Base-by-base conservation (phyloP, 345 rosid species). In the Eucalyptus dawsonii region DNA sequence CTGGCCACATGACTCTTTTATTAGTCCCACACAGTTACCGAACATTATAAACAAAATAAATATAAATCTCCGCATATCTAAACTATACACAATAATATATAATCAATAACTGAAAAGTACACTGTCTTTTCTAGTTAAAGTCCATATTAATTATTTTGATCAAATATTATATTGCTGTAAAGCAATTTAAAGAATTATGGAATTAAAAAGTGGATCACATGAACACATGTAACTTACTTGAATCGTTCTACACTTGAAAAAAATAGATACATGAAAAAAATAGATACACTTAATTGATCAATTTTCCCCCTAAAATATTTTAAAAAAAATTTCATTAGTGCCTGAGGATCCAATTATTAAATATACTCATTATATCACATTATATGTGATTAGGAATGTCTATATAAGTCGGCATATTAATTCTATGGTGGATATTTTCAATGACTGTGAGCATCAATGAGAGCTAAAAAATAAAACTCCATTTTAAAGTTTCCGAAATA, bases 301-400 rank as follows among this genome's bases (percentile, higher is more conserved):
- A 29, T 65, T 65, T 65, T 65, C 11, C 19, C 37, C 7, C 19
- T 65, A 29, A 65, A n/a, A n/a, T 65, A 65, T 65, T 14, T 62
- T 1, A 0, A 0, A 60, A 60, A 60, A 11, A 65, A 14, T 0
- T n/a, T n/a, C 72, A 65, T 65, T 31, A 65, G 14, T 65, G 31
- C 37, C 5, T 14, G 19, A 29, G 72, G 72, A 65, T 65, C 37
- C 72, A 7, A 65, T n/a, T 29, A 7, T 65, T 7, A 14, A 31
- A 4, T 65, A 65, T n/a, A n/a, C 37, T 6, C 15, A 15, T 29
- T 29, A n/a, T 29, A n/a, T n/a, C 3, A 1, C 76, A 14, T n/a
- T n/a, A n/a, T n/a, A 65, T n/a, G 37, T 65, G 37, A 65, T n/a
- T 65, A 65, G 37, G 76, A n/a, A 14, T n/a, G 76, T 14, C 7